phyloP scores from a whole-genome alignment of 192 early-diverging fungal species.

The Chytriomyces confervae region DNA sequence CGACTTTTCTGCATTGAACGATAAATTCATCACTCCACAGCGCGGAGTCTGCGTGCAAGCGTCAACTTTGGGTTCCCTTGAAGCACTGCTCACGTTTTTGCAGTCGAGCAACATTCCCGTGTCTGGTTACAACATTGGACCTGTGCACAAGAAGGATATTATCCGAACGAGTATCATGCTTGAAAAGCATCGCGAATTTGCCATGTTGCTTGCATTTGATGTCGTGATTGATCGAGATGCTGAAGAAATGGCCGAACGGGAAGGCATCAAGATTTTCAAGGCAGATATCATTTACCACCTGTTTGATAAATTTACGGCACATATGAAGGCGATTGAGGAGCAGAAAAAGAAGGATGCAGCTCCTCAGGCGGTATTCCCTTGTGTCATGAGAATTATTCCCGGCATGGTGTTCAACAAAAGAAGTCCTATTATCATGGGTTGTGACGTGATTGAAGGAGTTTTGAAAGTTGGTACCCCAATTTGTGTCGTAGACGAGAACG shows the following conservation, averaged over 20 bases:
- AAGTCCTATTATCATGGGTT: conserved; percentile 92
- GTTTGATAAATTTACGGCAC: conserved; percentile 91
- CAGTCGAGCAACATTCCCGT: conserved; percentile 92
- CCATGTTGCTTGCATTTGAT: conserved; percentile 62
- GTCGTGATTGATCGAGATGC: conserved; percentile 79
- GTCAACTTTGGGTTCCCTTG: conserved; percentile 95
- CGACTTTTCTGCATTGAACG: conserved; percentile 79
- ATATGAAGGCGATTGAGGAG: conserved; percentile 78
- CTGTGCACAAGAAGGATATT: conserved; percentile 97
- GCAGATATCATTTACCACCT: conserved; percentile 99
- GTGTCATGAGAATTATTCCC: conserved; percentile 84
- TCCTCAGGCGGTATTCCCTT: conserved; percentile 96
- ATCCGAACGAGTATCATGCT: conserved; percentile 90
- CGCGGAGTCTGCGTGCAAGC: conserved; percentile 98
- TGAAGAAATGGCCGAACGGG: conserved; percentile 85
- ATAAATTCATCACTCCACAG: conserved; percentile 80
- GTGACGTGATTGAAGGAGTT: conserved; percentile 92
- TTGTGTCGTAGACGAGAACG: conserved; percentile 78
- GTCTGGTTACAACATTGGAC: conserved; percentile 94
- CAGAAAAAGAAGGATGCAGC: conserved; percentile 87
- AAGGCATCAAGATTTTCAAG: conserved; percentile 90
- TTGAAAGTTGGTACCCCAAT: conserved; percentile 90
- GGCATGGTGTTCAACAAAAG: conserved; percentile 93
- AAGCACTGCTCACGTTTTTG: conserved; percentile 95
- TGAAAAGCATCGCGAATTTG: conserved; percentile 83